These are phyloP conservation scores for Anethum foeniculum DNA, from an alignment of 140 eudicot species.

Conservation along the genomic window DNA sequence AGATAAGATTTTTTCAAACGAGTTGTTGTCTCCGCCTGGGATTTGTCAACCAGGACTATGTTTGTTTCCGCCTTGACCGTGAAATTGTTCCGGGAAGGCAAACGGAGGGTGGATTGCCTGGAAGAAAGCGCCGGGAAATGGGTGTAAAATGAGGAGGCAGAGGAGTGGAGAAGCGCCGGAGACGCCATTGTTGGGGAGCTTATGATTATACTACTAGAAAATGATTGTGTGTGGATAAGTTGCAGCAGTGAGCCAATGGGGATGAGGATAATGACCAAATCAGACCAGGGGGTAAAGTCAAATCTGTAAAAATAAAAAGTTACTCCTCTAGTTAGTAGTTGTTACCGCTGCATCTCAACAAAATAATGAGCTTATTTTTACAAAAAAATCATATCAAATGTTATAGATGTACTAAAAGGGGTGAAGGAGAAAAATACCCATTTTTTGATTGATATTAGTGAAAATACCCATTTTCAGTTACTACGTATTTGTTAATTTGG, in stretches of 20 bases:
- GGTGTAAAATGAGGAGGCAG: conserved; percentile 56
- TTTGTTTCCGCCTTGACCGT: conserved; percentile 48
- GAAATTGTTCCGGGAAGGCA: conserved; percentile 19
- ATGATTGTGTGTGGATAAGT: neutral
- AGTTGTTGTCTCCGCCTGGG: conserved; percentile 59
- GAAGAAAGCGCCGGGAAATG: conserved; percentile 34
- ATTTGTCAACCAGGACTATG: conserved; percentile 60
- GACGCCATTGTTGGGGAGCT: conserved; percentile 47
- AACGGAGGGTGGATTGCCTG: conserved; percentile 19
- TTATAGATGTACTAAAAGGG: too few species aligned
- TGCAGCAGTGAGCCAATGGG: neutral
- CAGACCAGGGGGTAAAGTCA: neutral
- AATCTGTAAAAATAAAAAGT: too few species aligned
- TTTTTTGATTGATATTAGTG: too few species aligned
- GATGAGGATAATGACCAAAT: neutral
- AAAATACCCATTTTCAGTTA: too few species aligned
- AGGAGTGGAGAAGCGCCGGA: conserved; percentile 51
- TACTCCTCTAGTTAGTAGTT: too few species aligned
- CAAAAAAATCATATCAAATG: too few species aligned
- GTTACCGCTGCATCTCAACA: too few species aligned
- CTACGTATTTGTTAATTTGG: too few species aligned
- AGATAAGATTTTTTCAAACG: conserved; percentile 63
- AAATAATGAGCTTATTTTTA: too few species aligned
- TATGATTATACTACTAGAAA: neutral
- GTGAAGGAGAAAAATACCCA: too few species aligned